Evolutionary conservation across 2,329 filamentous ascomycete species (phyloP), one percentile per base, ranked within the genome.

Genomic region (Myriosclerotinia scirpicola): DNA sequence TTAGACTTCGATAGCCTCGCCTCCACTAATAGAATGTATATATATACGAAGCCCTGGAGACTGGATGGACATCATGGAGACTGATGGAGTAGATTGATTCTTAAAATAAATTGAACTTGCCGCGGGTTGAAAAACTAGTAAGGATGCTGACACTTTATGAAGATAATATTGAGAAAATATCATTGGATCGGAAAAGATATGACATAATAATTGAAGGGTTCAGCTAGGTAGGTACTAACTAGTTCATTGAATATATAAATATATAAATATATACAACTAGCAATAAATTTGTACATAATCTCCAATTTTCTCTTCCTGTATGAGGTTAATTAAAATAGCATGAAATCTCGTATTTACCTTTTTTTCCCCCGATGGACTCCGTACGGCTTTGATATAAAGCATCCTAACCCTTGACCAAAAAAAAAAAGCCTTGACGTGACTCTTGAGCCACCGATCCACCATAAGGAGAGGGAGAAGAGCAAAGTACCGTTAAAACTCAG

Each of bases 101-200:
- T 60, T 60, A 48, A 60, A 60, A 60, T 60, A 60, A 48, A 36
- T 15, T 48, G 3, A 22, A 36, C 30, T 22, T 11, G 46, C 20
- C 46, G 46, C 46, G 12, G 46, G 9, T 50, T 12, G 0, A 12
- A 50, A 11, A 3, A 12, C 44, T 46, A 17, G 44, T 46, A 46
- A 46, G 20, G 7, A 4, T 34, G 30, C 6, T 34, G 30, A 34
- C 6, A 34, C 30, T 34, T 34, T 34, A 34, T 34, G 30, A 34
- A 34, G 30, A 34, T 34, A 34, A 34, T 34, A 34, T 34, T 17
- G 14, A 17, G 17, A 15, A 12, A 44, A 44, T 44, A 17, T 15
- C 15, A 17, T 12, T n/a, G n/a, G n/a, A n/a, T n/a, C 26, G 26
- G 26, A 26, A 26, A 26, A 26, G 26, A 26, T 26, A 26, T 26